Evolutionary conservation across 495 filamentous ascomycete genomes (phyloP), one percentile per base, ranked within the genome.

Genomic region (Penicillium dipodomyicola): DNA sequence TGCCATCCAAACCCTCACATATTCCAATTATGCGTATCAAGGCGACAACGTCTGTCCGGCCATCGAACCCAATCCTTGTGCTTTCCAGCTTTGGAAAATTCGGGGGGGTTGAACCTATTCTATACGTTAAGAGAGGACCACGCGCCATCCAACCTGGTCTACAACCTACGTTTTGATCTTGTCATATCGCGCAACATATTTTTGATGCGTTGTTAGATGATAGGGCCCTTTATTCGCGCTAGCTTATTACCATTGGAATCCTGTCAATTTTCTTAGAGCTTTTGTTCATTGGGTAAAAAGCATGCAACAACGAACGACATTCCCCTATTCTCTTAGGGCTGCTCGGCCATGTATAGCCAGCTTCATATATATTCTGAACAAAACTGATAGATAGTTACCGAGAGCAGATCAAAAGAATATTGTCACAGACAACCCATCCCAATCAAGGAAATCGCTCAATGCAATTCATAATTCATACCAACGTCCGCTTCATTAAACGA

Each of bases 401-500:
- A 44, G 23, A 59, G 14, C 17, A 32, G 46, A 53, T 49, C 22
- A 23, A 43, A 27, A 52, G 12, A 33, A 12, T 39, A 11, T 27
- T 39, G 45, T 46, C 15, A 46, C 30, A 54, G 27, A 53, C 29
- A 46, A 48, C 6, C 25, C 25, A 30, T 37, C 5, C 27, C 9
- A 41, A 27, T n/a, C n/a, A 17, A 42, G 8, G 20, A 25, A 9
- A 37, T 53, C 54, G 27, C 37, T 37, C 23, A 39, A 42, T 43
- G 25, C 25, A 52, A 33, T 12, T 52, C 50, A 35, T 47, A 63
- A 47, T 47, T 76, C 70, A 89, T 52, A 89, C 67, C 22, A 95
- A 69, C 20, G 89, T 84, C 58, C 86, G 89, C 35, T 83, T 87
- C 22, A 89, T 87, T 48, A 92, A 84, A 45, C 83, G 85, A 48